Conservation (phyloP, 2,329 filamentous ascomycete species). For the Claviceps sp. region DNA sequence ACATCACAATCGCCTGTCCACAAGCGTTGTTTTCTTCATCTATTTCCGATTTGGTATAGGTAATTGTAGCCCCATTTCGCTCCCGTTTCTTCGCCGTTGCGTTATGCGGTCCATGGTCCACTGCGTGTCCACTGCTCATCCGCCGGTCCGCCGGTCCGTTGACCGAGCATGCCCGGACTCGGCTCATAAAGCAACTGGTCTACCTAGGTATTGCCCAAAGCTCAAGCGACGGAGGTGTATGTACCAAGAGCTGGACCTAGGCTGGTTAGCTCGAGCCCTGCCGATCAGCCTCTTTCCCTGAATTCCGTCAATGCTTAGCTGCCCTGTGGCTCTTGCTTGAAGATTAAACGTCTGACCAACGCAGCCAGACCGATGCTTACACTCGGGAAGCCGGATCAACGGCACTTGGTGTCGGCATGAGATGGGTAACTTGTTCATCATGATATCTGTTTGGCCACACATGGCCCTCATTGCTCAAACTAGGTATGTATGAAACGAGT, state of each 20-base stretch:
- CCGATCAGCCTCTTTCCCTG: neutral
- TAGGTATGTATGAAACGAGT: too few species aligned
- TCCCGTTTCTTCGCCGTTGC: neutral
- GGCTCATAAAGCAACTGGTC: too few species aligned
- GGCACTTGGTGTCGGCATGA: neutral
- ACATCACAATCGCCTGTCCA: neutral
- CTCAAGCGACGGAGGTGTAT: neutral
- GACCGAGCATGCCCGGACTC: too few species aligned
- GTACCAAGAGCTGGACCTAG: too few species aligned
- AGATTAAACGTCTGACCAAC: neutral
- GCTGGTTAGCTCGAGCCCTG: neutral
- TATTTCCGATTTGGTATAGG: neutral
- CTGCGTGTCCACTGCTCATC: neutral
- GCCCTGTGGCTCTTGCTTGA: neutral
- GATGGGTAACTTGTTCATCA: neutral
- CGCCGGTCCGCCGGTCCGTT: too few species aligned
- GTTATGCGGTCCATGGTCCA: neutral
- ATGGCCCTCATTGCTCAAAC: too few species aligned
- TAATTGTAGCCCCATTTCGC: neutral
- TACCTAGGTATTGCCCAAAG: too few species aligned
- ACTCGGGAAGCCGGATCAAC: neutral
- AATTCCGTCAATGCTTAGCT: neutral
- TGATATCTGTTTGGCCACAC: neutral
- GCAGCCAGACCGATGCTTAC: neutral
- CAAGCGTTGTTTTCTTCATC: neutral